phyloP scores from a whole-genome alignment of 1,139 yeast species.

The Kodamaea suecica region DNA sequence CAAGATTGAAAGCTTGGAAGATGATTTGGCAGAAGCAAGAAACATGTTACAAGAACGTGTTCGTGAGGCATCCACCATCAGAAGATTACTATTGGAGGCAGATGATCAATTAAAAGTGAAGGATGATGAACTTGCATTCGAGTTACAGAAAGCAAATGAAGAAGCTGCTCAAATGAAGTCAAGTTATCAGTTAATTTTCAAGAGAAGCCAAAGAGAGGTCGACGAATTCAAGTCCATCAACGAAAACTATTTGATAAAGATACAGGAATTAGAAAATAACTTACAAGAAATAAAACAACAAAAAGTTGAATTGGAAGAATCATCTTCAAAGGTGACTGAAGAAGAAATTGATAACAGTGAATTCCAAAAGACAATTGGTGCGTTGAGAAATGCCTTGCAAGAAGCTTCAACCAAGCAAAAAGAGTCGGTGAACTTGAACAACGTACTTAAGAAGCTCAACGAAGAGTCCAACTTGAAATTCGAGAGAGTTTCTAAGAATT shows the following conservation, averaged over 20 bases:
- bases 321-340: conserved; percentile 15
- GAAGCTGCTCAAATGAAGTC: conserved; percentile 60
- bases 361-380: conserved; percentile 34
- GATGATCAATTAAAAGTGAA: conserved; percentile 57
- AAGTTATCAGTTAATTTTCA: conserved; percentile 46
- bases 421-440: conserved; percentile 57
- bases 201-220: conserved; percentile 49
- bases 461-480: conserved; percentile 67
- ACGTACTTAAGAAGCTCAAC: conserved; percentile 56
- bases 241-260: conserved; percentile 25
- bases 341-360: conserved; percentile 20
- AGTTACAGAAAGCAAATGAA: conserved; percentile 40
- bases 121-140: conserved; percentile 30
- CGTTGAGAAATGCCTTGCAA: conserved; percentile 53
- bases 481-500: conserved; percentile 64
- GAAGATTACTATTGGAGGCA: conserved; percentile 64
- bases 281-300: conserved; percentile 28
- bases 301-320: conserved; percentile 18
- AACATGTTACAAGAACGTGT: conserved; percentile 74
- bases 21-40: conserved; percentile 73
- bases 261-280: conserved; percentile 40
- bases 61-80: conserved; percentile 70
- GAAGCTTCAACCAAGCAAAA: conserved; percentile 48
- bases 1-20: conserved; percentile 67
- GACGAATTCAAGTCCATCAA: conserved; percentile 41